Percentiles rank a stretch among this genome's conserved stretches.
These are phyloP conservation scores for Graphilbum fragrans DNA, from an alignment of 2,329 filamentous ascomycete genomes.

Conservation along the genomic window DNA sequence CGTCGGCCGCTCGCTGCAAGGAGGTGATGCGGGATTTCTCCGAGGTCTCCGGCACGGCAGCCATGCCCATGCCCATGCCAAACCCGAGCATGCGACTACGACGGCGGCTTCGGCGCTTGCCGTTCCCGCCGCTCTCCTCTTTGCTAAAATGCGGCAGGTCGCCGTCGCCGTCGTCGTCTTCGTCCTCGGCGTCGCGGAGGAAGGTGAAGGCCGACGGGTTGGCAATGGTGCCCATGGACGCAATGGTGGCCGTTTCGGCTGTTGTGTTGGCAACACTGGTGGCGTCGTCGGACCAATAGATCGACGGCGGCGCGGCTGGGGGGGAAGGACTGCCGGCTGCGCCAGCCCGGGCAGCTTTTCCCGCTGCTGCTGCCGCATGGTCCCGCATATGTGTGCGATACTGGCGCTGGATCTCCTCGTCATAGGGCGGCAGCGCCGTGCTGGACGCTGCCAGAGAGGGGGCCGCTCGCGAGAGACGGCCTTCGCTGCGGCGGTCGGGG, in stretches of 20 bases:
- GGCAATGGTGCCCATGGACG: conserved; percentile 4
- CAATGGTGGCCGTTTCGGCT: conserved; percentile 7
- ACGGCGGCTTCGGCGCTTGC: neutral
- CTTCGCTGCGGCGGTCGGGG: neutral
- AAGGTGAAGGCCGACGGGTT: conserved; percentile 23
- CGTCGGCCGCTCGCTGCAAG: neutral
- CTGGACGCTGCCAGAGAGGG: neutral
- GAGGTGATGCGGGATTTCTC: neutral
- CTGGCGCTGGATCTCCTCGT: neutral
- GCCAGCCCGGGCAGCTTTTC: neutral
- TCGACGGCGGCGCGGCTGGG: conserved; percentile 10
- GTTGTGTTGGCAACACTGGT: conserved; percentile 4
- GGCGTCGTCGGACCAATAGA: conserved; percentile 18
- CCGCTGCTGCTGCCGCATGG: neutral
- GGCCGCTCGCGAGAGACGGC: neutral
- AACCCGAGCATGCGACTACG: too few relatives aligned
- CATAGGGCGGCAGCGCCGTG: neutral
- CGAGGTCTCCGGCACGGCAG: conserved; percentile 1
- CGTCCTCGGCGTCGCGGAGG: conserved; percentile 18
- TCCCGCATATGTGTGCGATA: neutral
- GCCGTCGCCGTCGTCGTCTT: conserved; percentile 5
- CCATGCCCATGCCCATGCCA: conserved; percentile 9
- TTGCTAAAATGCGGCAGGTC: conserved; percentile 1
- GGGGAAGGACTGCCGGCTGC: neutral
- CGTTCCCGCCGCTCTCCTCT: neutral